Evolutionary conservation across 352 stramenopile species (phyloP).

Genomic region (Pythium monospermum): DNA sequence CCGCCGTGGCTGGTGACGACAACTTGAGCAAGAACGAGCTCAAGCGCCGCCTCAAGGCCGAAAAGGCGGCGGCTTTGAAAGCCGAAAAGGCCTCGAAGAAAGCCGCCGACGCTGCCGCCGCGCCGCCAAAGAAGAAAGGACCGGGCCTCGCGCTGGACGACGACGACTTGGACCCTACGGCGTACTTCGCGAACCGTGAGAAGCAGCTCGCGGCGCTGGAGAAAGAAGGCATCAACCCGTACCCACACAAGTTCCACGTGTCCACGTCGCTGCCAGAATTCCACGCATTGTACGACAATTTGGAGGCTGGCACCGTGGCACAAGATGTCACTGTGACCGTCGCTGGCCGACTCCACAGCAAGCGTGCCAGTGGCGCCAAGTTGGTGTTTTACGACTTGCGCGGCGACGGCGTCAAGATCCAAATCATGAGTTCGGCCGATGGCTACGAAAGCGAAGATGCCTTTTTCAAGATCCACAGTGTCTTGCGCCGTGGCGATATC

Average conservation of each 20-base stretch:
- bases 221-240: constrained; percentile 90
- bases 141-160: constrained; percentile 61
- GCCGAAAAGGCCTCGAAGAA: constrained; percentile 89
- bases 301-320: constrained; percentile 81
- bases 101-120: constrained; percentile 50
- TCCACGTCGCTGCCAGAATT: constrained; percentile 93
- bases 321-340: constrained; percentile 87
- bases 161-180: constrained; percentile 95
- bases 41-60: constrained; percentile 96
- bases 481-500: constrained; percentile 95
- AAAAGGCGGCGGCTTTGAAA: constrained; percentile 93
- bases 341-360: constrained; percentile 94
- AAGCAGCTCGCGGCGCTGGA: constrained; percentile 88
- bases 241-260: constrained; percentile 99
- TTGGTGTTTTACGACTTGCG: constrained; percentile 98
- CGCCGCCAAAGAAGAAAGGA: constrained; percentile 60
- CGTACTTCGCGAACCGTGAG: constrained; percentile 97
- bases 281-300: constrained; percentile 72
- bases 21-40: constrained; percentile 96
- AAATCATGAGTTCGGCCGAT: constrained; percentile 94
- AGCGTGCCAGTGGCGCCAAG: constrained; percentile 94
- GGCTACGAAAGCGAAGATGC: constrained; percentile 51
- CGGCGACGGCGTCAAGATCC: constrained; percentile 92
- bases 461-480: constrained; percentile 82
- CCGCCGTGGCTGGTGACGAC: constrained; percentile 20